Conservation (phyloP, 345 rosid species). For the Cardamine chenopodiifolia region DNA sequence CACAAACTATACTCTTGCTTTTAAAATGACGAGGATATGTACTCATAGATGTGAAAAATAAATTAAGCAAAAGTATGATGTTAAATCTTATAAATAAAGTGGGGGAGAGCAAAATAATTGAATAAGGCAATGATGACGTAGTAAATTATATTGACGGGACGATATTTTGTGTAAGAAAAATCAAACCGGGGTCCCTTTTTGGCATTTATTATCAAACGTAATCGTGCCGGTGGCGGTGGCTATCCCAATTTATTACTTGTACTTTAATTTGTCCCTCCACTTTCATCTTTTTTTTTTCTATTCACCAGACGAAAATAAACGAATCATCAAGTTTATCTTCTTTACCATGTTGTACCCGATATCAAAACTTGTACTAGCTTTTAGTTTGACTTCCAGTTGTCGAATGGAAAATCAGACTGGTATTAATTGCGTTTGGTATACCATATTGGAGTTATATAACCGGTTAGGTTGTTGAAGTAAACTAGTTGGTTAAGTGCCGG, state of each 20-base stretch:
- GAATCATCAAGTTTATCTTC: not conserved
- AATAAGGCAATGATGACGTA: slow-evolving; percentile 21
- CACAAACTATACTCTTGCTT: slow-evolving; percentile 1
- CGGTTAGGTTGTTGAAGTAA: not conserved
- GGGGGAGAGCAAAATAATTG: slow-evolving; percentile 36
- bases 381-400: slow-evolving; percentile 27
- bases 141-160: slow-evolving; percentile 23
- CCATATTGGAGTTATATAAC: not conserved
- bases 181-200: slow-evolving; percentile 38
- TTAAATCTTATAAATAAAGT: slow-evolving; percentile 25
- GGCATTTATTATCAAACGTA: slow-evolving; percentile 38
- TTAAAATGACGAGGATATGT: not conserved
- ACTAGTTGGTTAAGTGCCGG: not conserved
- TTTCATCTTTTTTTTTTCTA: not conserved
- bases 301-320: slow-evolving; percentile 8
- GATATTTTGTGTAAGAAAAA: slow-evolving; percentile 34
- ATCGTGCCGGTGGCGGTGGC: slow-evolving; percentile 46
- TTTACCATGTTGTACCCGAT: slow-evolving; percentile 20
- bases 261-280: slow-evolving; percentile 38
- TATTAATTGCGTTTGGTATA: slow-evolving; percentile 8
- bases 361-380: slow-evolving; percentile 26
- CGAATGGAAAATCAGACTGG: slow-evolving; percentile 1
- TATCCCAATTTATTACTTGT: slow-evolving; percentile 36
- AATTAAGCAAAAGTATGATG: slow-evolving; percentile 14
- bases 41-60: slow-evolving; percentile 7